Conservation (phyloP, 2,329 filamentous ascomycete species). For the Calonectria henricotiae region DNA sequence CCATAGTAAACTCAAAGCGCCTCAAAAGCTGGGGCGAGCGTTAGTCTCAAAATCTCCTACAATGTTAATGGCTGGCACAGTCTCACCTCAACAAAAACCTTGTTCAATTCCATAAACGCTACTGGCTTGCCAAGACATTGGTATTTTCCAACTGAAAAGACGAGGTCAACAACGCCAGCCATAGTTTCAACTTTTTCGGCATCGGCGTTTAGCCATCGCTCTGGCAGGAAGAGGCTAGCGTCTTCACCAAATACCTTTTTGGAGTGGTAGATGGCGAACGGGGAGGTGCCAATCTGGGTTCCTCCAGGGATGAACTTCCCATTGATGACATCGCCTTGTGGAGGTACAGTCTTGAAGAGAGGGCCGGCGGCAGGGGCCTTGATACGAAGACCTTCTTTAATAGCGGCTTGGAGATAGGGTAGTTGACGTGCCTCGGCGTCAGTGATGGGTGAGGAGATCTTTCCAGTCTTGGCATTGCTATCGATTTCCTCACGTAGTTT, state of each 20-base stretch:
- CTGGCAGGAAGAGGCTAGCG: conserved; percentile 4
- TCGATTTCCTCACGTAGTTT: conserved; percentile 1
- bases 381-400: conserved; percentile 6
- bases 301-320: conserved; percentile 9
- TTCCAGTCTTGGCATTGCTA: neutral
- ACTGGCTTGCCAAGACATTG: conserved; percentile 3
- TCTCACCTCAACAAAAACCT: conserved; percentile 5
- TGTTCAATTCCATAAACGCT: conserved; percentile 11
- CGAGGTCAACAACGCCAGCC: conserved; percentile 5
- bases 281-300: conserved; percentile 3
- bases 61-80: too few relatives aligned
- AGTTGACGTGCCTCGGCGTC: conserved; percentile 10
- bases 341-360: conserved; percentile 4
- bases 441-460: conserved; percentile 10
- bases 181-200: neutral
- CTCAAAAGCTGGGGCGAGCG: neutral
- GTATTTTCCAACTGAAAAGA: conserved; percentile 14
- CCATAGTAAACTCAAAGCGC: conserved; percentile 10
- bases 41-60: neutral
- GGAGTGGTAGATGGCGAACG: conserved; percentile 12
- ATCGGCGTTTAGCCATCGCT: conserved; percentile 1
- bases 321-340: conserved; percentile 2
- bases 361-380: conserved; percentile 10
- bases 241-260: conserved; percentile 17
- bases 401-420: conserved; percentile 12